Evolutionary conservation across 768 basidiomycete species (phyloP), one percentile per base, ranked within the genome.

Genomic region (Lactarius indigo): DNA sequence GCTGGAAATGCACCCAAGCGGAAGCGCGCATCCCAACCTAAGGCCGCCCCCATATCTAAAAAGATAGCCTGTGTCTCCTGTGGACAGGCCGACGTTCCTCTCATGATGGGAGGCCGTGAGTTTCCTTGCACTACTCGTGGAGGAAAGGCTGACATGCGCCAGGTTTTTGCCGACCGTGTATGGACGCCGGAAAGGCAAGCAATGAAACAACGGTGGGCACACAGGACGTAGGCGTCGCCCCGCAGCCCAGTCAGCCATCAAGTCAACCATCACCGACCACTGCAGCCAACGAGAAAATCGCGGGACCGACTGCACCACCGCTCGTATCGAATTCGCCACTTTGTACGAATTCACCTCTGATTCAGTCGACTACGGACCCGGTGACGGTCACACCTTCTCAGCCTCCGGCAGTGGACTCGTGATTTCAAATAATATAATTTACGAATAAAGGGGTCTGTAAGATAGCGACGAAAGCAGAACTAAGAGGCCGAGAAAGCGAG

Each of bases 41-140:
- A 79, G 63, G 58, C 69, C 12, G 73, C 74, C 52, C 55, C 67
- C 18, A 74, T 79, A 17, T 80, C 84, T 12, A 77, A 79, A 1
- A 76, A 78, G 52, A 85, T 85, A 9, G 77, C 81, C 37, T 92
- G 90, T 68, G 76, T 81, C 44, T 76, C 83, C 7, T 92, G 90
- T 74, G 82, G 83, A 54, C 82, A 84, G 73, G 84, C 82, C 18
- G 87, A 89, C 72, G 90, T 91, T 17, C 90, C 90, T 8, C 79
- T 92, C n/a, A 84, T 91, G 61, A 80, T 87, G 73, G 89, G 89
- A 64, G 90, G 90, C 50, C 82, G 90, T 91, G 70, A 81, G 89
- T 82, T 30, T n/a, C 23, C 15, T 41, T 33, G 26, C 20, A n/a
- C 57, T 63, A 35, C 31, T 57, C 57, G 12, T 60, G 26, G 52